Base-by-base conservation (phyloP, 139 green algal species). In the Closterium sp. region DNA sequence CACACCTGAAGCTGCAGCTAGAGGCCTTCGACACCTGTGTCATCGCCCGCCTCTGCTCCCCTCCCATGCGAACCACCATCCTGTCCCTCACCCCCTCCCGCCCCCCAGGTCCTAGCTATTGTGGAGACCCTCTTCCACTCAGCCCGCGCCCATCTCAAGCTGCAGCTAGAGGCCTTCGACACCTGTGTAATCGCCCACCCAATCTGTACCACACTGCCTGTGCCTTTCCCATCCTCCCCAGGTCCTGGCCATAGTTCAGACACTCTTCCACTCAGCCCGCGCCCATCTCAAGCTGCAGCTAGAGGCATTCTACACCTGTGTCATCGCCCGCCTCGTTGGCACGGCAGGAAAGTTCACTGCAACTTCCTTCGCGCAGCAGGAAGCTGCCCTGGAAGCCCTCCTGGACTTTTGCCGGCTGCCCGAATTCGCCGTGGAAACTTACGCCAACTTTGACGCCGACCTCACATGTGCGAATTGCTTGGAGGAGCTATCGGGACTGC, bases 361-460 rank as follows among this genome's bases (percentile, higher is more conserved):
- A 22, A 79, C 62, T 22, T 79, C 62, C 62, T 79, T 79, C 62
- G 97, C 97, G 4, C 97, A 98, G 89, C 97, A 98, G 95, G 97
- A 98, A 90, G 97, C 96, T 19, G 98, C 98, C 24, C 92, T 99
- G 86, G 98, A 99, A 95, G 96, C 95, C 2, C 86, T 99, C 22
- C 95, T 99, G 29, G 98, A 99, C 94, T 96, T 99, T 19, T 97
- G 96, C 92, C 95, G 96, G 21, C 97, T 98, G 91, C 96, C 97
- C 11, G 93, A 93, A 34, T 99, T 99, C 93, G 92, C 98, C 45
- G 94, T 96, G 30, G 96, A 98, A 38, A 95, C 97, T 10, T 99
- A 97, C 92, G 94, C 97, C 86, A 99, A 99, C 89, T 96, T 97
- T 90, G 98, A 99, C 95, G 99, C 97, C 95, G 94, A 96, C 88